Percentiles rank a stretch among this genome's conserved stretches.
Conservation (phyloP, 1,139 yeast species). For the Candida smagusa region DNA sequence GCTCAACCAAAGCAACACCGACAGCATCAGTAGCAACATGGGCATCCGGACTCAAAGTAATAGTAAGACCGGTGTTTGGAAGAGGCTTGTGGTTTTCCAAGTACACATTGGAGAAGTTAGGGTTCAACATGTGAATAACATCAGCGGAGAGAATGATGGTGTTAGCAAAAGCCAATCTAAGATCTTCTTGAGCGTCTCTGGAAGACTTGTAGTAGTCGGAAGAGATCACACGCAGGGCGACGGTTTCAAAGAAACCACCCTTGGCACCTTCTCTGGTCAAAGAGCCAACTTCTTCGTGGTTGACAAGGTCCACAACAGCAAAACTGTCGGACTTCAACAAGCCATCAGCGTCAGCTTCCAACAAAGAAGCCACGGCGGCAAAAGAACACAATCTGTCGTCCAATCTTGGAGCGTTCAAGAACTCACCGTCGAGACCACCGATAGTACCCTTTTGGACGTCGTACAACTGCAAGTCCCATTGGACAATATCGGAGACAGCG, state of each 20-base stretch:
- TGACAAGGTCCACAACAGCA: slow-evolving; percentile 50
- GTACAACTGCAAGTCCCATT: slow-evolving; percentile 59
- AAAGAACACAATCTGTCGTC: slow-evolving; percentile 67
- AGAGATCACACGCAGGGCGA: slow-evolving; percentile 37
- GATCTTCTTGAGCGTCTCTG: slow-evolving; percentile 20
- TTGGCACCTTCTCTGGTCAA: slow-evolving; percentile 56
- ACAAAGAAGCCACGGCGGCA: slow-evolving; percentile 52
- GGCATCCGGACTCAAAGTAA: slow-evolving; percentile 73
- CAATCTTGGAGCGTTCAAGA: slow-evolving; percentile 61
- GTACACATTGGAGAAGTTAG: slow-evolving; percentile 59
- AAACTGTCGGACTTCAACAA: slow-evolving; percentile 33
- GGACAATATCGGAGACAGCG: slow-evolving; percentile 50
- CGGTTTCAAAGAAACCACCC: slow-evolving; percentile 48
- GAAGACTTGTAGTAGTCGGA: slow-evolving; percentile 18
- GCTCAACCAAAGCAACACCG: slow-evolving; percentile 63
- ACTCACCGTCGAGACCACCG: slow-evolving; percentile 62
- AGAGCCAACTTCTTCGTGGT: slow-evolving; percentile 66
- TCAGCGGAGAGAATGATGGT: slow-evolving; percentile 63
- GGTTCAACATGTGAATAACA: slow-evolving; percentile 63
- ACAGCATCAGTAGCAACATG: slow-evolving; percentile 79
- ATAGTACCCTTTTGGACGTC: slow-evolving; percentile 61
- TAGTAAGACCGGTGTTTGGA: slow-evolving; percentile 71
- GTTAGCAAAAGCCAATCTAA: slow-evolving; percentile 45
- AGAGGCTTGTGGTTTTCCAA: slow-evolving; percentile 72
- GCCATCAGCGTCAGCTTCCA: slow-evolving; percentile 33